These are phyloP conservation scores for Pittosporum tobira DNA, from an alignment of 129 eudicot species.

Conservation along the genomic window DNA sequence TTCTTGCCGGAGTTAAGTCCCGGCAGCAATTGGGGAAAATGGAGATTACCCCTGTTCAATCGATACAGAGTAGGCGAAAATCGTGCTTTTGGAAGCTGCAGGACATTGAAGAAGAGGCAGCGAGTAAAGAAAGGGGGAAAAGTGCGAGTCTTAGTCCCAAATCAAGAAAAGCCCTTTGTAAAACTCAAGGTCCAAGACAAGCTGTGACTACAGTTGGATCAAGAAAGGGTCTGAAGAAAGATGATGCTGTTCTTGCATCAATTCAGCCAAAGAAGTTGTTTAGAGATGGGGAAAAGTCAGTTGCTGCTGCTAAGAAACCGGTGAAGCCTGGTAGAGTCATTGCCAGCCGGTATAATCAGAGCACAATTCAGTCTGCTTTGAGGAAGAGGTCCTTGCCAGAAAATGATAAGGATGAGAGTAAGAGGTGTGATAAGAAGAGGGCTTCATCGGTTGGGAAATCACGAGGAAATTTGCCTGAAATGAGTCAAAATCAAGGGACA, in stretches of 20 bases:
- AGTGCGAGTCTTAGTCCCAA: constrained; percentile 39
- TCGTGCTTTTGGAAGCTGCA: constrained; percentile 83
- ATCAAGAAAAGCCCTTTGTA: constrained; percentile 24
- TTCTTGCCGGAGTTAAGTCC: constrained; percentile 1
- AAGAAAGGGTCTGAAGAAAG: constrained; percentile 54
- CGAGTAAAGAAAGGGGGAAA: constrained; percentile 34
- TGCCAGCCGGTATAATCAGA: constrained; percentile 69
- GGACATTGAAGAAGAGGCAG: constrained; percentile 61
- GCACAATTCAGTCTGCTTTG: constrained; percentile 18
- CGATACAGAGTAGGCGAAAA: constrained; percentile 46
- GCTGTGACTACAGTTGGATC: constrained; percentile 54
- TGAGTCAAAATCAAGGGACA: constrained; percentile 8
- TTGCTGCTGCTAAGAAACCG: constrained; percentile 50
- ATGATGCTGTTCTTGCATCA: constrained; percentile 39
- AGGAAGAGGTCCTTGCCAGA: constrained; percentile 62
- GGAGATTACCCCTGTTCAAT: constrained; percentile 47
- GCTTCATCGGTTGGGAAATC: constrained; percentile 34
- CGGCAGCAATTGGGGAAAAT: constrained; percentile 14
- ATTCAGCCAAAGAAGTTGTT: constrained; percentile 59
- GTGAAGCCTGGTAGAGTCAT: constrained; percentile 69
- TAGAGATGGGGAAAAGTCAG: constrained; percentile 54
- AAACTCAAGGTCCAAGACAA: constrained; percentile 6
- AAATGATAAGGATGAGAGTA: constrained; percentile 34
- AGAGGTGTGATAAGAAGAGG: constrained; percentile 27
- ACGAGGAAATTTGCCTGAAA: constrained; percentile 12